phyloP scores from a whole-genome alignment of 192 early-diverging fungal species.

The Coemansia sp. region DNA sequence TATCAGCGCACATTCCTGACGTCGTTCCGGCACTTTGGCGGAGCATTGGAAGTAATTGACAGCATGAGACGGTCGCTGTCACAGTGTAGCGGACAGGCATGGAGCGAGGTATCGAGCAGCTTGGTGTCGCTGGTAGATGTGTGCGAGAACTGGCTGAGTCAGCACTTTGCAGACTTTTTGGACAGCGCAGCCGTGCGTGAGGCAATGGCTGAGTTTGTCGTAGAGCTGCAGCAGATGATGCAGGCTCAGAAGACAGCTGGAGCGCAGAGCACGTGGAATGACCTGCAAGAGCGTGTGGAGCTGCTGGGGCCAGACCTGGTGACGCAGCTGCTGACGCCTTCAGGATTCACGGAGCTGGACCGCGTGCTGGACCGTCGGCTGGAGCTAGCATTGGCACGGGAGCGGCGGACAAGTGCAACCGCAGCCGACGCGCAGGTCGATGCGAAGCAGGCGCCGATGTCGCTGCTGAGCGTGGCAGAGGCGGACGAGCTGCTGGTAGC shows the following conservation, averaged over 20 bases:
- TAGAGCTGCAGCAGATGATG: conserved; percentile 10
- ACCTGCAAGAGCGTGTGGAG: conserved; percentile 12
- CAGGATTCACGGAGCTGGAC: conserved; percentile 31
- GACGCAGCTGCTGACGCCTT: conserved; percentile 32
- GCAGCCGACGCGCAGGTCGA: conserved; percentile 13
- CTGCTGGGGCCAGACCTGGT: conserved; percentile 27
- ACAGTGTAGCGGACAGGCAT: conserved; percentile 17
- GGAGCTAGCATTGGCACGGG: conserved; percentile 28
- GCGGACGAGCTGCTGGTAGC: conserved; percentile 31
- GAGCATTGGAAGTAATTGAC: conserved; percentile 44
- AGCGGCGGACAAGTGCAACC: conserved; percentile 22
- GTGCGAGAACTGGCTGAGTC: conserved; percentile 61
- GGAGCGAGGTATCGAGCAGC: conserved; percentile 28
- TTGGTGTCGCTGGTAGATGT: conserved; percentile 53
- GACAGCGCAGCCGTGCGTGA: conserved; percentile 59
- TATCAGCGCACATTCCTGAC: conserved; percentile 60
- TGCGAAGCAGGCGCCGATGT: conserved; percentile 22
- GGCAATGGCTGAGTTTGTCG: conserved; percentile 46
- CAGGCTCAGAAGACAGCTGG: background rate
- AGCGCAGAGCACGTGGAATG: conserved; percentile 14
- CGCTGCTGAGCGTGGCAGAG: conserved; percentile 32
- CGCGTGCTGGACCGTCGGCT: conserved; percentile 36
- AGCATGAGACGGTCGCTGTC: conserved; percentile 27
- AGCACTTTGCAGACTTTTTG: conserved; percentile 62
- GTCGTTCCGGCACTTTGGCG: conserved; percentile 65